A percentile compares a stretch with the other conserved stretches of the same genome.
These are phyloP conservation scores for Cruciata laevipes DNA, from an alignment of 257 asterid genomes.

Conservation along the genomic window DNA sequence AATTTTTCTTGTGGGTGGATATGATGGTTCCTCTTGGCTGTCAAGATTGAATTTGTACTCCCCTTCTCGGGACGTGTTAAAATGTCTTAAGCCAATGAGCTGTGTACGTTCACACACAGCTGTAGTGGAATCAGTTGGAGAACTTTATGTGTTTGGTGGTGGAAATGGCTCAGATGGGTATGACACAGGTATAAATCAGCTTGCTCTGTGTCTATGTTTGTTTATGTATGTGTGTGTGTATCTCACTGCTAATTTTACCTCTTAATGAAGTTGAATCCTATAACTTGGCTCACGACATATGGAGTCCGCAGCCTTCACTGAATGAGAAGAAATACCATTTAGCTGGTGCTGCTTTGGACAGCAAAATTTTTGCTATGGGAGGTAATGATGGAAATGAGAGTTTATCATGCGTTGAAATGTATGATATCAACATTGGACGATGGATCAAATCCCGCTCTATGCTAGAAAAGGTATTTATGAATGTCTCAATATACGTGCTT, in stretches of 20 bases:
- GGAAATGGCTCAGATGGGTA: slow-evolving; percentile 40
- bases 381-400: slow-evolving; percentile 67
- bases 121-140: slow-evolving; percentile 45
- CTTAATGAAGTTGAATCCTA: slow-evolving; percentile 72
- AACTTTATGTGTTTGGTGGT: slow-evolving; percentile 78
- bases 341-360: slow-evolving; percentile 32
- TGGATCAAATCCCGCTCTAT: slow-evolving; percentile 77
- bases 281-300: slow-evolving; percentile 44
- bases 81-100: slow-evolving; percentile 61
- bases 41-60: slow-evolving; percentile 53
- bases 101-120: slow-evolving; percentile 56
- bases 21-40: slow-evolving; percentile 67
- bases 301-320: slow-evolving; percentile 56
- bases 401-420: slow-evolving; percentile 75
- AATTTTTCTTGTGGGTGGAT: slow-evolving; percentile 40
- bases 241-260: slow-evolving; percentile 5
- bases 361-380: slow-evolving; percentile 70
- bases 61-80: slow-evolving; percentile 53
- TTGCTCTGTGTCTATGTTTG: slow-evolving; percentile 7
- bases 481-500: not conserved
- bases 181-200: slow-evolving; percentile 52
- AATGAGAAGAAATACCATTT: slow-evolving; percentile 28
- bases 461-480: slow-evolving; percentile 48
- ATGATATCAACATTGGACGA: slow-evolving; percentile 56
- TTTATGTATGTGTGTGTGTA: not conserved